Conservation (phyloP, 2,329 filamentous ascomycete species). For the Colletotrichum sp. region DNA sequence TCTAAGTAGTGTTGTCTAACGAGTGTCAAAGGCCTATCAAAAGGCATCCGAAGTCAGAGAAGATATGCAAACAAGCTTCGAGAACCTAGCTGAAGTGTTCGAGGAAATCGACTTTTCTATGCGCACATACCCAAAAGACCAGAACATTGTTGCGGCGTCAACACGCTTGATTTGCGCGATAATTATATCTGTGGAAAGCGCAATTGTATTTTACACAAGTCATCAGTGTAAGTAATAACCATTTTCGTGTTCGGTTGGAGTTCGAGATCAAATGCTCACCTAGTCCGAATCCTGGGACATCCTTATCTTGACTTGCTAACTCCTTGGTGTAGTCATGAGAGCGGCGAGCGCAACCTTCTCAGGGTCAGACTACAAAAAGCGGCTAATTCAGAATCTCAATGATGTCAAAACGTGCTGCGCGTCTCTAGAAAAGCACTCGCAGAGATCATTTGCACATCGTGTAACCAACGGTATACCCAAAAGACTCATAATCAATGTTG, state of each 20-base stretch:
- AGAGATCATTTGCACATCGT: background rate
- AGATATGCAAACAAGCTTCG: background rate
- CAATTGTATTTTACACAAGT: background rate
- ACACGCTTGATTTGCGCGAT: background rate
- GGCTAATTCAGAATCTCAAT: background rate
- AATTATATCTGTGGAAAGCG: background rate
- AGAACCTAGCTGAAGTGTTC: background rate
- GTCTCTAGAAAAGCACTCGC: background rate
- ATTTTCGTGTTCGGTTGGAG: too few species aligned
- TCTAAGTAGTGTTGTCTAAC: too few species aligned
- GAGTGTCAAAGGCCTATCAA: background rate
- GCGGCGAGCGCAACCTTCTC: fast-evolving
- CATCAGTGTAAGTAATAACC: background rate
- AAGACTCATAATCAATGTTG: too few species aligned
- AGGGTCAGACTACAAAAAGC: background rate
- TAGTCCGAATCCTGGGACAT: fast-evolving
- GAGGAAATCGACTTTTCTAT: background rate
- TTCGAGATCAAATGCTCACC: too few species aligned
- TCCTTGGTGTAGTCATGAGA: background rate
- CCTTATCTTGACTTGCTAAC: fast-evolving
- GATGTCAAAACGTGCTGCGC: background rate
- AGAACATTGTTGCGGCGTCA: background rate
- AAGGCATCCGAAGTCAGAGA: background rate
- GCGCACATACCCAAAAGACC: background rate
- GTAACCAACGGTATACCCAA: background rate